phyloP scores from a whole-genome alignment of 345 rosid species.

The Psidium guajava region DNA sequence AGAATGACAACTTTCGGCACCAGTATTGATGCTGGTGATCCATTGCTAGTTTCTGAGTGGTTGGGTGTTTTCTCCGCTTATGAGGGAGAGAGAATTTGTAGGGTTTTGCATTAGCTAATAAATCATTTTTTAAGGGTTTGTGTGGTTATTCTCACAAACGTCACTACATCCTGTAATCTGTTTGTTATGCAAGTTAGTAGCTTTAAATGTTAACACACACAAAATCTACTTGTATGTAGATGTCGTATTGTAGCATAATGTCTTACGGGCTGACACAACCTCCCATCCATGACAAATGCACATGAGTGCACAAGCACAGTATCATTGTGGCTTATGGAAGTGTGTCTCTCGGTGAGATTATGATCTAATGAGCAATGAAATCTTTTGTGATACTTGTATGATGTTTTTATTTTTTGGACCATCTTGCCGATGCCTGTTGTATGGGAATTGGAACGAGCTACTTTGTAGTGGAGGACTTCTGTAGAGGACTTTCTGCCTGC shows the following conservation, averaged over 20 bases:
- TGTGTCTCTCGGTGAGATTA: not conserved
- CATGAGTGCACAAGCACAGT: not conserved
- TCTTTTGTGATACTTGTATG: not conserved
- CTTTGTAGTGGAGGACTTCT: not conserved
- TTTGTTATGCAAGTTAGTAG: not conserved
- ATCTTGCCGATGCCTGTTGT: not conserved
- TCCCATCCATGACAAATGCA: not conserved
- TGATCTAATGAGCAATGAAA: not conserved
- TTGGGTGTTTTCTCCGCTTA: not conserved
- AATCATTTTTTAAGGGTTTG: not conserved
- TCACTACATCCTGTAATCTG: not conserved
- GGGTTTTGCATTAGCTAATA: not conserved
- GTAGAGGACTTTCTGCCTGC: not conserved
- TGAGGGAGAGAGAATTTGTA: not conserved
- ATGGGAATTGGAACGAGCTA: not conserved
- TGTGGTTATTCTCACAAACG: not conserved
- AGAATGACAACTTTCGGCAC: not conserved
- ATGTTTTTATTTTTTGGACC: not conserved
- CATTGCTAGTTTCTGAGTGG: not conserved
- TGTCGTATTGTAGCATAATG: not conserved
- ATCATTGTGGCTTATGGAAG: not conserved
- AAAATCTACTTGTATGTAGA: not conserved
- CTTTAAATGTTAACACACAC: not conserved
- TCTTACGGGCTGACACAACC: not conserved
- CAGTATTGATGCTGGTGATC: not conserved